phyloP scores from a whole-genome alignment of 768 basidiomycete species.

The Boletus subcaerulescens region DNA sequence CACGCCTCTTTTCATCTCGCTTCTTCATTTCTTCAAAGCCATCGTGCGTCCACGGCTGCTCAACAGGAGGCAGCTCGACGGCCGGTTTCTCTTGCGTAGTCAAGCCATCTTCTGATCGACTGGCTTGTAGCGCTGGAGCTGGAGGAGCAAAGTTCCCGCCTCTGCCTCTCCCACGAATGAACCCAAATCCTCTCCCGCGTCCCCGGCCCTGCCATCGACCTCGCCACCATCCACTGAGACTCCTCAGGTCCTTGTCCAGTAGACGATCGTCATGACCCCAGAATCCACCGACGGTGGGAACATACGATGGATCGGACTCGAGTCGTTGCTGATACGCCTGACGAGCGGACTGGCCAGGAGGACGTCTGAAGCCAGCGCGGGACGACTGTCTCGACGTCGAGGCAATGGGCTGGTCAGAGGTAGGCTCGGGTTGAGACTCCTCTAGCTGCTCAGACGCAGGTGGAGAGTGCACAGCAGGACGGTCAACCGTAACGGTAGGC shows the following conservation, averaged over 20 bases:
- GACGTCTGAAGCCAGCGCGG: constrained; percentile 31
- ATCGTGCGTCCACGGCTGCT: constrained; percentile 79
- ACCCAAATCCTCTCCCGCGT: constrained; percentile 53
- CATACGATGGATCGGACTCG: constrained; percentile 82
- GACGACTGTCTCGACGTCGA: constrained; percentile 39
- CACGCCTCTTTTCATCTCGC: constrained; percentile 56
- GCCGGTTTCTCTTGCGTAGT: constrained; percentile 15
- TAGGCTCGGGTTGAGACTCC: constrained; percentile 16
- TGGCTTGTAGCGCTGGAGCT: constrained; percentile 4
- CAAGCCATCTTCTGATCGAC: constrained; percentile 21
- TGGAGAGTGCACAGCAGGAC: constrained; percentile 12
- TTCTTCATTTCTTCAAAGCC: constrained; percentile 86
- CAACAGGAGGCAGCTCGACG: constrained; percentile 52
- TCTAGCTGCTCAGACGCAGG: constrained; percentile 14
- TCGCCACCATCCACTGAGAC: constrained; percentile 86
- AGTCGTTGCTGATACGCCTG: constrained; percentile 85
- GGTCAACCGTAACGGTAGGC: constrained; percentile 32
- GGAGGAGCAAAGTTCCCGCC: constrained; percentile 39
- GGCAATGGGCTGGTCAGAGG: constrained; percentile 34
- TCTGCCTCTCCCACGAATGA: constrained; percentile 58
- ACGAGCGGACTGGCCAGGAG: constrained; percentile 61
- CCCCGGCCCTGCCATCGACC: constrained; percentile 72
- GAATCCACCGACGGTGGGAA: constrained; percentile 88
- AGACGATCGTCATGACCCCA: constrained; percentile 95
- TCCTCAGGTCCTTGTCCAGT: constrained; percentile 76